Conservation (phyloP, 208 protist species). For the Histomonas meleagridis region DNA sequence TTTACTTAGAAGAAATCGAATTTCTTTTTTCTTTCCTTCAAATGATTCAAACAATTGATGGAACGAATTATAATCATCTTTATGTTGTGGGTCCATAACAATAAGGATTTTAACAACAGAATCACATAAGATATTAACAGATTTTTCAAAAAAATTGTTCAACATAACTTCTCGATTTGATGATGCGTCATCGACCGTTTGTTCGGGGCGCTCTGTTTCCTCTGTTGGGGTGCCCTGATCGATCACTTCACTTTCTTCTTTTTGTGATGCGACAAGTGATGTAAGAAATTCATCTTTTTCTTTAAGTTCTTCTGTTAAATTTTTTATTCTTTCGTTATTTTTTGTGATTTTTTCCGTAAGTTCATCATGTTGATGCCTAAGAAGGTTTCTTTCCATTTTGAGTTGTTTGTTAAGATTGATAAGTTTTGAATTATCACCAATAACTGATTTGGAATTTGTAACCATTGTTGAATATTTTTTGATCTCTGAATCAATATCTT, state of each 20-base stretch:
- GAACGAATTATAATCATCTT: neutral
- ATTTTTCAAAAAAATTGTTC: slow-evolving; percentile 17
- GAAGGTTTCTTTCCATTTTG: neutral
- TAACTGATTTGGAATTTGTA: neutral
- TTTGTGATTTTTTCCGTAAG: neutral
- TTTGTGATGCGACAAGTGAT: neutral
- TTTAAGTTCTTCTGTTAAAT: neutral
- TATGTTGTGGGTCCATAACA: neutral
- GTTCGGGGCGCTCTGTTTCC: neutral
- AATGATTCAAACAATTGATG: neutral
- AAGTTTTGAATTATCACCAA: neutral
- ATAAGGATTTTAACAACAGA: neutral
- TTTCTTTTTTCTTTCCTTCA: slow-evolving; percentile 20
- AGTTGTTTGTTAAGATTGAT: neutral
- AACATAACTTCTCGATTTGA: neutral
- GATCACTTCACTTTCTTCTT: neutral
- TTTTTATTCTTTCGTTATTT: neutral
- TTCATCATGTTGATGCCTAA: neutral
- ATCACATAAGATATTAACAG: neutral
- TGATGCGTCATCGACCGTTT: neutral
- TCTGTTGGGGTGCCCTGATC: neutral
- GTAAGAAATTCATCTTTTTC: neutral
- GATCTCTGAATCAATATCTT: neutral
- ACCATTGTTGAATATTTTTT: neutral
- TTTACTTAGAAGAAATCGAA: neutral